These are phyloP conservation scores for Ganoderma sinense DNA, from an alignment of 1,284 basidiomycete genomes.

Conservation along the genomic window DNA sequence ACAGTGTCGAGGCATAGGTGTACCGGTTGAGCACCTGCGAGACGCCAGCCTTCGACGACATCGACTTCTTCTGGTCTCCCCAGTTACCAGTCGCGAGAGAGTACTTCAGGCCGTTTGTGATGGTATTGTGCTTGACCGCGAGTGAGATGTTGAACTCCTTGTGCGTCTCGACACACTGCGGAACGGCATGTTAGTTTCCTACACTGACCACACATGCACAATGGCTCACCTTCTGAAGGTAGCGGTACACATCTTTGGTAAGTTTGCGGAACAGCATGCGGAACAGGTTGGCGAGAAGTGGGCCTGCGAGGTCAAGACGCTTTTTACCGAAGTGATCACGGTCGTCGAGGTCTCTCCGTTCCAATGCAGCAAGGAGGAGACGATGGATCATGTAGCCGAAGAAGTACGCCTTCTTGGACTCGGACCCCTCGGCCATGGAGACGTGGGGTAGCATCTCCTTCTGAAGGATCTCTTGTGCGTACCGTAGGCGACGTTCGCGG, in stretches of 20 bases:
- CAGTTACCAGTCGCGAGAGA: constrained; percentile 99
- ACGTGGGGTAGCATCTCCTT: constrained; percentile 99
- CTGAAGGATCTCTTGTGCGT: constrained; percentile 97
- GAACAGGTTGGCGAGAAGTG: constrained; percentile 94
- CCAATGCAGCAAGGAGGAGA: constrained; percentile 90
- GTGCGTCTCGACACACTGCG: constrained; percentile 94
- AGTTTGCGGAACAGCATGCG: constrained; percentile 98
- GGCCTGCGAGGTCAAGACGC: constrained; percentile 95
- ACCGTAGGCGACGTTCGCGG: constrained; percentile 91
- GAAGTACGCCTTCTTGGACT: constrained; percentile 99
- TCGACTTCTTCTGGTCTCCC: constrained; percentile 99
- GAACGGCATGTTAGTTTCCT: constrained; percentile 16
- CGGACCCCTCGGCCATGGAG: constrained; percentile 94
- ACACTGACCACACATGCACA: constrained; percentile 4
- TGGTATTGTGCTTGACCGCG: constrained; percentile 96
- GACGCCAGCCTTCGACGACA: constrained; percentile 97
- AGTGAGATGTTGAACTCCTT: constrained; percentile 94
- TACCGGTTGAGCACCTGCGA: constrained; percentile 99
- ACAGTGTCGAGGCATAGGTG: constrained; percentile 98
- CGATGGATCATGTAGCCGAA: constrained; percentile 99
- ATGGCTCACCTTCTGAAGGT: constrained; percentile 87
- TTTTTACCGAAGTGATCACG: constrained; percentile 99
- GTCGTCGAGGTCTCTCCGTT: constrained; percentile 96
- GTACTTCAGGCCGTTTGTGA: constrained; percentile 98
- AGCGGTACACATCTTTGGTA: constrained; percentile 96